These are phyloP conservation scores for Acanthamoeba lenticulata DNA, from an alignment of 208 protist species.

Conservation along the genomic window DNA sequence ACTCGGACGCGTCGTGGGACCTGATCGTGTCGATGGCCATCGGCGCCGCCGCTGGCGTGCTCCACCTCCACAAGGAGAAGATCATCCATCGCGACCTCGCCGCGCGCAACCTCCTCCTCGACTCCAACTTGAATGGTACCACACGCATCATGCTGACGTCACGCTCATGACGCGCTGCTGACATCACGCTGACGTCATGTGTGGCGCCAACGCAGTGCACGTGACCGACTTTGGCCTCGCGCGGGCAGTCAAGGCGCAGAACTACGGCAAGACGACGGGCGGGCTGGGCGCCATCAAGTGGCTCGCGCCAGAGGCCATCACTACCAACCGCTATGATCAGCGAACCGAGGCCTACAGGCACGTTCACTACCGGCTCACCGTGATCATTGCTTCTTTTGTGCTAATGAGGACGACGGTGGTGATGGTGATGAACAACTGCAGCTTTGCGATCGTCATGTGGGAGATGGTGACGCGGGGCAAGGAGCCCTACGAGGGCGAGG, in stretches of 20 bases:
- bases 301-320: slow-evolving; percentile 25
- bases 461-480: slow-evolving; percentile 40
- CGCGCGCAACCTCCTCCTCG: background rate
- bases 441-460: slow-evolving; percentile 33
- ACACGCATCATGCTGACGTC: background rate
- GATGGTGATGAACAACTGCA: background rate
- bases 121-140: slow-evolving; percentile 1
- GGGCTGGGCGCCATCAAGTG: slow-evolving; percentile 27
- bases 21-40: slow-evolving; percentile 11
- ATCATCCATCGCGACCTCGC: slow-evolving; percentile 17
- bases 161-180: too few relatives aligned
- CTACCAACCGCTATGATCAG: background rate
- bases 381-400: background rate
- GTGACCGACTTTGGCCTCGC: slow-evolving; percentile 25
- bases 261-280: slow-evolving; percentile 5
- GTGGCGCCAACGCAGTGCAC: background rate
- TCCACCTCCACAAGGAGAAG: slow-evolving; percentile 20
- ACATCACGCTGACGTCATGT: background rate
- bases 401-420: background rate
- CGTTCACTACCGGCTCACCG: background rate
- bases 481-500: slow-evolving; percentile 55
- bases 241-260: background rate
- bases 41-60: background rate
- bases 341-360: background rate
- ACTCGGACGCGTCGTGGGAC: background rate